Base-by-base conservation (phyloP, 257 asterid species). In the Solanum appendiculatum region DNA sequence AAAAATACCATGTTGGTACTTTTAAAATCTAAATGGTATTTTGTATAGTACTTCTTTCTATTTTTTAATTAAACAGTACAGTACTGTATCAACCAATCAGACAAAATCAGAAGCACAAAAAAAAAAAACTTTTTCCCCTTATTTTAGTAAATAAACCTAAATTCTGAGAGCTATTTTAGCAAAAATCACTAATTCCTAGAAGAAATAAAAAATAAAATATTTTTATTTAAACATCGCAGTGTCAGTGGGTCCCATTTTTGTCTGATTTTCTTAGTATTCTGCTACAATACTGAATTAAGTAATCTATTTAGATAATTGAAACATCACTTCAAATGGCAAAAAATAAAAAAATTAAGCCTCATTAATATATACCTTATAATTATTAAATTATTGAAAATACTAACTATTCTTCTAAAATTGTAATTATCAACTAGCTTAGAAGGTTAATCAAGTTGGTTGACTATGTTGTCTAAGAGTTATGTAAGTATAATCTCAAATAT, bases 221-320 rank as follows among this genome's bases (percentile, higher is more conserved):
- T 34, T 7, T 80, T 31, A 86, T 72, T 68, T 37, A 39, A 83
- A 89, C 85, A 87, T 86, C 81, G 89, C 86, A 73, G 88, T 75
- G 66, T 86, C 86, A 54, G 88, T 39, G 94, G 94, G 92, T 20
- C 93, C 96, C 93, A 74, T 75, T 18, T 18, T 36, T 83, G 92
- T 89, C 90, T 87, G 87, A 86, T 87, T 36, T 69, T 87, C 51
- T 88, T 86, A 89, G 88, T 88, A 86, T 86, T 90, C 89, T 89
- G 86, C 86, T 25, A 64, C 20, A 34, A 77, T 13, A 15, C 29
- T n/a, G 40, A 25, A 78, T 44, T 78, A 81, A 81, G 42, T 81
- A 29, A 29, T 39, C 12, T 81, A 81, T 48, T 33, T 46, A 81
- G 66, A 81, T 48, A 27, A 16, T 81, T 81, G 44, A 73, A 51